Base-by-base conservation (phyloP, 352 stramenopile species). In the Thraustochytrium sp. region DNA sequence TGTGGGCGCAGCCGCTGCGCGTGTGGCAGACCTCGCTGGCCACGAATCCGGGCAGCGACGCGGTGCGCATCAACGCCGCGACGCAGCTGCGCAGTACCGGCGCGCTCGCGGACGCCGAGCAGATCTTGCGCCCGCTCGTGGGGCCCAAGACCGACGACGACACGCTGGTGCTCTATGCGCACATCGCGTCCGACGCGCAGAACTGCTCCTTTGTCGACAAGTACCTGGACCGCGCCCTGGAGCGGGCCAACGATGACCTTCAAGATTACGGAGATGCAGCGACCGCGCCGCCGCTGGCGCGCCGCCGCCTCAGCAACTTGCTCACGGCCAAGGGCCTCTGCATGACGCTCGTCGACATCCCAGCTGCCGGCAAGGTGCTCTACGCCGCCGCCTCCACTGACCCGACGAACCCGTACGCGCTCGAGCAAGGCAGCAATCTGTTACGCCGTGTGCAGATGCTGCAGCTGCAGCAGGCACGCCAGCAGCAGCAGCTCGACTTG, bases 361-460 rank as follows among this genome's bases (percentile, higher is more conserved):
- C 59, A 44, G 59, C 59, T 26, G 59, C 59, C 9, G 59, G 59
- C 40, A 72, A 72, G 59, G 26, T 72, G 23, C 59, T 72, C 13
- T 72, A 72, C 40, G 29, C 59, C 23, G 59, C 59, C 0, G 59
- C 59, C 46, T 21, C 46, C 16, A 31, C 59, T 21, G 59, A 72
- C 9, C 59, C 59, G 2, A 72, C 59, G 16, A 72, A 72, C 26
- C 11, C 40, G 4, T 72, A 44, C 46, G 59, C 59, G 8, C 34
- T 49, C 9, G 59, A 72, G 59, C 59, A 72, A 72, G 59, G 59
- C 5, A 72, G 59, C 40, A 72, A 72, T 26, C 26, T 72, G 59
- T 31, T 72, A 31, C 59, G 11, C 18, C 59, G 59, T 26, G 59
- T 72, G 11, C 0, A 72, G 36, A 21, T 72, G 13, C 42, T 72